phyloP scores from a whole-genome alignment of 345 rosid species.

The Abelmoschus esculentus region DNA sequence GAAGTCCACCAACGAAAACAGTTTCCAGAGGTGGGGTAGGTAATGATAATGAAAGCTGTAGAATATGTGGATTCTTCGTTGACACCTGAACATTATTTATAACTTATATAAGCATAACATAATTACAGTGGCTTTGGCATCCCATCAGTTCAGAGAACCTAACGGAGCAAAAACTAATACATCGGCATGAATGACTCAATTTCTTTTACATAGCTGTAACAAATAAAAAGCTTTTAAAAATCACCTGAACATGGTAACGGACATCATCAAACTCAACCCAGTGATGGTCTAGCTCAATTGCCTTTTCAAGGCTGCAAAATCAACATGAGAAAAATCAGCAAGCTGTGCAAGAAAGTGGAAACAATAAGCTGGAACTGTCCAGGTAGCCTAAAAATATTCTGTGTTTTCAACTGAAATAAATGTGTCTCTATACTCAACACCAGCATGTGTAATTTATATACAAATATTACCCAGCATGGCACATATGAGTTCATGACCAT shows the following conservation, averaged over 20 bases:
- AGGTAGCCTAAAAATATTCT: neutral
- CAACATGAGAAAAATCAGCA: conserved; percentile 6
- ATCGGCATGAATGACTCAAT: neutral
- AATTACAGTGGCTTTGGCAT: neutral
- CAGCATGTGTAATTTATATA: neutral
- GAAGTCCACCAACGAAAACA: conserved; percentile 72
- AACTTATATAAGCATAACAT: conserved; percentile 5
- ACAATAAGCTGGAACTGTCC: neutral
- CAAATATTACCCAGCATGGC: neutral
- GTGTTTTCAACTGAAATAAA: neutral
- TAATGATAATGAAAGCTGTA: conserved; percentile 71
- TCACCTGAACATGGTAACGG: conserved; percentile 93
- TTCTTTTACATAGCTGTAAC: neutral
- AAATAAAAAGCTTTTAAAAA: neutral
- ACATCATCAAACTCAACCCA: conserved; percentile 95
- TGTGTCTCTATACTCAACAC: neutral
- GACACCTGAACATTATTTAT: conserved; percentile 42
- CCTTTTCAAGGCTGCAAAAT: conserved; percentile 68
- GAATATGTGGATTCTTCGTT: conserved; percentile 67
- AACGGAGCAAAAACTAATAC: neutral
- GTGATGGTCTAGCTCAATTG: conserved; percentile 79
- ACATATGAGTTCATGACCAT: neutral
- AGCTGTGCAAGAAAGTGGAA: neutral
- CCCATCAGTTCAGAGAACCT: neutral
- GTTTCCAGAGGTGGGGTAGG: conserved; percentile 88